Evolutionary conservation across 257 asterid genomes (phyloP), one percentile per base, ranked within the genome.

Genomic region (Nicotiana sylvestris): DNA sequence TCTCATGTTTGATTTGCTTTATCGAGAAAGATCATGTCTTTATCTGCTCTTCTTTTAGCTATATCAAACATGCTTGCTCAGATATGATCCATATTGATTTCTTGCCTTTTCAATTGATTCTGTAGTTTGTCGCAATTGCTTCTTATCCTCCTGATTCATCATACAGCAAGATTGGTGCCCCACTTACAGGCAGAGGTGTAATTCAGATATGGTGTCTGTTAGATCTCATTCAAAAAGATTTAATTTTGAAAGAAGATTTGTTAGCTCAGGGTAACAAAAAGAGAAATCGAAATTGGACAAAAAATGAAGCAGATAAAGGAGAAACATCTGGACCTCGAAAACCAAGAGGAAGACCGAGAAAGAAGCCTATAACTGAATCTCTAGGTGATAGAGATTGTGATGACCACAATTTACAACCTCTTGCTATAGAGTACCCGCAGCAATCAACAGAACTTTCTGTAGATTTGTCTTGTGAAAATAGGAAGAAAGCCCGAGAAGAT

Each of bases 121-220:
- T 49, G 86, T 83, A 96, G 99, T 94, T 94, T 85, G 87, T 96
- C 37, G 99, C 98, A 74, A 91, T 96, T 90, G 97, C 98, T 78
- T 88, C 97, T 67, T 95, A 96, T 86, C 98, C 99, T 82, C 97
- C 98, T 61, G 93, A 90, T 76, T 94, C 98, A 81, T 88, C 92
- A 70, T 92, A 92, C 86, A 97, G 93, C 91, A 93, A 88, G 89
- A 84, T 93, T 74, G 99, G 97, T 74, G 95, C 90, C 83, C 88
- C 93, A 46, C 88, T 93, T 82, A 87, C 86, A n/a, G 99, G 99
- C 82, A 89, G 97, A 85, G 99, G 99, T 77, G 89, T 86, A 81
- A 78, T 96, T 86, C 98, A 94, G 90, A 92, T 96, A 84, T 96
- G 99, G 99, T 90, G 98, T 88, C 82, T 96, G 55, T 83, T 91